These are phyloP conservation scores for Apiospora kogelbergensis DNA, from an alignment of 2,329 filamentous ascomycete species.

Conservation along the genomic window DNA sequence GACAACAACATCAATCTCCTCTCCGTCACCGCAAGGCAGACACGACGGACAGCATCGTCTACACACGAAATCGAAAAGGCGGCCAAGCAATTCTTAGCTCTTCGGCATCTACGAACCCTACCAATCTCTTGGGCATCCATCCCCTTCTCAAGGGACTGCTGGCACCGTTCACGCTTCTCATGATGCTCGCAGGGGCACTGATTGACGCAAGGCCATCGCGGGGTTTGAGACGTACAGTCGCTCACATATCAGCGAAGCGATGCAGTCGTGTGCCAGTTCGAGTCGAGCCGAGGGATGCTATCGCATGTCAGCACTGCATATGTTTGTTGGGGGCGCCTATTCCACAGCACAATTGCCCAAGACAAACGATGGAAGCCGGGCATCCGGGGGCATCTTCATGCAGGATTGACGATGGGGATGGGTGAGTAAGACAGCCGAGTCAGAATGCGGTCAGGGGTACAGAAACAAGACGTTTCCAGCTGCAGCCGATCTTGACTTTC, in stretches of 20 bases:
- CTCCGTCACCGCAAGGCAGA: background rate
- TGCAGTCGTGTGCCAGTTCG: too few relatives aligned
- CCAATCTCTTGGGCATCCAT: background rate
- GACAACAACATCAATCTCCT: background rate
- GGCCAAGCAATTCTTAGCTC: background rate
- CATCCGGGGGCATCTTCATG: background rate
- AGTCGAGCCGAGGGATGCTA: too few relatives aligned
- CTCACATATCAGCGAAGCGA: background rate
- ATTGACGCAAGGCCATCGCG: background rate
- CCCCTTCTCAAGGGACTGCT: background rate
- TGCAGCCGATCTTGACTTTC: background rate
- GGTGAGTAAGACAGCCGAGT: background rate
- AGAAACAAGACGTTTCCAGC: background rate
- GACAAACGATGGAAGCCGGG: too few relatives aligned
- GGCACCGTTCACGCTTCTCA: background rate
- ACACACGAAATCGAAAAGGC: background rate
- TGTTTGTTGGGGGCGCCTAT: too few relatives aligned
- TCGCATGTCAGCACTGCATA: too few relatives aligned
- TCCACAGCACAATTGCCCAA: too few relatives aligned
- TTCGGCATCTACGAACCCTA: background rate
- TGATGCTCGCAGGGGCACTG: background rate
- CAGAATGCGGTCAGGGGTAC: background rate
- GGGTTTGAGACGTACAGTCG: background rate
- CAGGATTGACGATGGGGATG: background rate
- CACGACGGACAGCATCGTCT: background rate